These are phyloP conservation scores for Ceratorhiza oryzae-sativae DNA, from an alignment of 1,284 basidiomycete genomes.

Conservation along the genomic window DNA sequence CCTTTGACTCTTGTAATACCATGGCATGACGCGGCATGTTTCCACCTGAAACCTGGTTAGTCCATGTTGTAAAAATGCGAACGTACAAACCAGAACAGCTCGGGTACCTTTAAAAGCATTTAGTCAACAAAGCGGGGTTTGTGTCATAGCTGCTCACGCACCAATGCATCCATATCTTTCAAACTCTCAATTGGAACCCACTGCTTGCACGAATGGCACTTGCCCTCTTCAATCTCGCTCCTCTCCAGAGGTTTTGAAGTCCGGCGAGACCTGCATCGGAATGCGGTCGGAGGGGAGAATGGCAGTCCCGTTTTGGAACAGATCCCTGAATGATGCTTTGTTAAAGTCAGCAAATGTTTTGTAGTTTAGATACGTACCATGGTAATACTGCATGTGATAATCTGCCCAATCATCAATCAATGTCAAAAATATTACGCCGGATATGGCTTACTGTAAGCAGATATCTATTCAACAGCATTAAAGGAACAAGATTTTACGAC, in stretches of 20 bases:
- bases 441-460: slow-evolving; percentile 73
- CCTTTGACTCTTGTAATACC: slow-evolving; percentile 61
- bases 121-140: background rate
- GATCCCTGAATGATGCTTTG: slow-evolving; percentile 56
- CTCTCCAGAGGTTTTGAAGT: slow-evolving; percentile 64
- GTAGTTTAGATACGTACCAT: slow-evolving; percentile 58
- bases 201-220: slow-evolving; percentile 74
- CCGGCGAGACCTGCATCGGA: slow-evolving; percentile 59
- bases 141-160: slow-evolving; percentile 46
- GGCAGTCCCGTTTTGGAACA: slow-evolving; percentile 67
- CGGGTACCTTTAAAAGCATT: slow-evolving; percentile 46
- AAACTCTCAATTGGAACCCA: slow-evolving; percentile 76
- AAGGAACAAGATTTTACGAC: no score
- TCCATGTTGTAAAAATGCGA: background rate
- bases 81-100: slow-evolving; percentile 69
- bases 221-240: slow-evolving; percentile 65
- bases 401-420: slow-evolving; percentile 46
- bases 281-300: slow-evolving; percentile 74
- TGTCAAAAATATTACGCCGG: background rate
- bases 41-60: slow-evolving; percentile 64
- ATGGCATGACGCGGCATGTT: slow-evolving; percentile 77
- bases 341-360: slow-evolving; percentile 15
- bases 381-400: slow-evolving; percentile 80
- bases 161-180: slow-evolving; percentile 74
- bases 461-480: slow-evolving; percentile 46